phyloP scores from a whole-genome alignment of 2,329 filamentous ascomycete genomes.

The Hymenoscyphus scutula region DNA sequence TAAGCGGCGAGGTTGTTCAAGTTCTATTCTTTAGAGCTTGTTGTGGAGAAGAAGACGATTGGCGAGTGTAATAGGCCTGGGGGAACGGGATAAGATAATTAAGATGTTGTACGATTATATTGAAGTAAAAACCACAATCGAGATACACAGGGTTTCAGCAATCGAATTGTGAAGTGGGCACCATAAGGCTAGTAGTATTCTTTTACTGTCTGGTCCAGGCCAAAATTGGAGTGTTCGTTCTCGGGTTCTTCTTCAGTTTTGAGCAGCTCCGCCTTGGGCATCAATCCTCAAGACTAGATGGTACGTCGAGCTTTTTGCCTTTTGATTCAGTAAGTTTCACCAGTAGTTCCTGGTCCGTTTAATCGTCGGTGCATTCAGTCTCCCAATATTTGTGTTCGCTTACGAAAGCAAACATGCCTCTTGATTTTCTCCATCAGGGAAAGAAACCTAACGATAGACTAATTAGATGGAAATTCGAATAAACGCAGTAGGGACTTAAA shows the following conservation, averaged over 20 bases:
- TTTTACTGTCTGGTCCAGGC: background rate
- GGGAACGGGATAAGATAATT: constrained; percentile 6
- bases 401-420: background rate
- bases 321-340: background rate
- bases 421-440: too few species aligned
- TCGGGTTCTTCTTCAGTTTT: background rate
- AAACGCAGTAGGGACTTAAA: too few species aligned
- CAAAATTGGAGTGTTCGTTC: background rate
- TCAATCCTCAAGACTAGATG: too few species aligned
- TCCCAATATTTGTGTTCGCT: background rate
- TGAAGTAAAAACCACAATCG: constrained; percentile 7
- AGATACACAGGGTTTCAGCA: constrained; percentile 6
- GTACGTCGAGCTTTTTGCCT: too few species aligned
- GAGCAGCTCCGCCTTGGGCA: too few species aligned
- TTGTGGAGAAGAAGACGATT: constrained; percentile 4
- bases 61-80: constrained; percentile 9
- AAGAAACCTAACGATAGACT: too few species aligned
- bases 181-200: background rate
- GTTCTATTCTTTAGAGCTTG: constrained; percentile 9
- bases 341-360: background rate
- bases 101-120: constrained; percentile 12
- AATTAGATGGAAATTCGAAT: too few species aligned
- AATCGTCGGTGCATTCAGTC: background rate
- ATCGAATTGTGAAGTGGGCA: constrained; percentile 6
- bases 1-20: constrained; percentile 6